Base-by-base conservation (phyloP, 2,329 filamentous ascomycete species). In the Endothia cerciana region DNA sequence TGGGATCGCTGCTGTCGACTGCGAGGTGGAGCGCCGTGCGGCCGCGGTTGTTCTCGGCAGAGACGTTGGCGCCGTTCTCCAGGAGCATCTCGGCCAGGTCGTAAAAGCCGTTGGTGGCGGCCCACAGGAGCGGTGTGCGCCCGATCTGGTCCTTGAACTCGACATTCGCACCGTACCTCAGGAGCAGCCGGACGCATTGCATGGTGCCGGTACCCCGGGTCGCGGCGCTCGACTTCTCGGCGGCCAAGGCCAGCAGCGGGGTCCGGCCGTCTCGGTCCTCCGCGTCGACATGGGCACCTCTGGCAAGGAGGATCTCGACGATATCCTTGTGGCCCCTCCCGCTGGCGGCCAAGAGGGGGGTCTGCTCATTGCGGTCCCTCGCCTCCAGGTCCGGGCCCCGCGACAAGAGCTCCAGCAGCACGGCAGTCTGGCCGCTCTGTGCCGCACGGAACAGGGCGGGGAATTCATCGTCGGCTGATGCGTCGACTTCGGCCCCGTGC, bases 71-170 rank as follows among this genome's bases (percentile, higher is more conserved):
- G 57, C 41, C 72, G 61, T 65, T 69, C 15, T 72, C 75, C 6
- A 86, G 74, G 2, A 68, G 66, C 13, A 56, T 56, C 38, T 49
- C 55, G 22, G 62, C 66, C 43, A 88, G 75, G 69, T 82, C 76
- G 66, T 81, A 75, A 70, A 87, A 86, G 22, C 84, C 83, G 49
- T 85, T 85, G 33, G 83, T 85, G 40, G 83, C 85, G 1, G 86
- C 85, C 85, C 85, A 87, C 65, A 87, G 79, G 45, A 88, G 73
- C 6, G 86, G 82, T 30, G 83, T 85, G 11, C 85, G 79, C 11
- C 82, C 82, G 36, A 82, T 82, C 62, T 80, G 79, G 71, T 86
- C 83, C 38, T 72, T 73, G 28, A 72, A 75, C 67, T 80, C 76
- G 8, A 76, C 62, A 56, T 76, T 70, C 49, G 77, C 76, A 22